Percentiles rank a stretch among this genome's conserved stretches.
These are phyloP conservation scores for Diaporthe vaccinii DNA, from an alignment of 2,329 filamentous ascomycete species.

Conservation along the genomic window DNA sequence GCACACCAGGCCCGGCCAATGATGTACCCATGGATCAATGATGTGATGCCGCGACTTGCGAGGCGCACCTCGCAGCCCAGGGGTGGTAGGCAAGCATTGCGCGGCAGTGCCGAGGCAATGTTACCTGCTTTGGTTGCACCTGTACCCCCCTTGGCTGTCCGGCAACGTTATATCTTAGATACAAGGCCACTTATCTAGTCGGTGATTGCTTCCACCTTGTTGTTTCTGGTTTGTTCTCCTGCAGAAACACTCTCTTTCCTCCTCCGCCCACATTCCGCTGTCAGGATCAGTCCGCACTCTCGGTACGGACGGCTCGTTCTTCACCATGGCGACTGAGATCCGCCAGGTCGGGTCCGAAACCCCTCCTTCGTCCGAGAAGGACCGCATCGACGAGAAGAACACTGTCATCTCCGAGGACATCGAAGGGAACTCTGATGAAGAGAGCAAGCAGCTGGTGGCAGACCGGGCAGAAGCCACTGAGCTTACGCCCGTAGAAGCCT, in stretches of 20 bases:
- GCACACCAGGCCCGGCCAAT: slow-evolving; percentile 12
- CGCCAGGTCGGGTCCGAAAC: slow-evolving; percentile 24
- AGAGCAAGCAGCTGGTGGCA: slow-evolving; percentile 36
- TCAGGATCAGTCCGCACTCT: neutral
- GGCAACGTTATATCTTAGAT: neutral
- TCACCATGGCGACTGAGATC: slow-evolving; percentile 39
- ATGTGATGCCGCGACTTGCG: slow-evolving; percentile 15
- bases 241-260: neutral
- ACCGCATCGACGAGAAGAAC: slow-evolving; percentile 34
- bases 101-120: slow-evolving; percentile 21
- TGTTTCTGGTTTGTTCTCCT: neutral
- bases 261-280: neutral
- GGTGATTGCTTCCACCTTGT: neutral
- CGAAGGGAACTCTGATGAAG: slow-evolving; percentile 36
- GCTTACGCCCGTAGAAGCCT: slow-evolving; percentile 52
- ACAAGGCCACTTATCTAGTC: neutral
- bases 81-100: slow-evolving; percentile 12
- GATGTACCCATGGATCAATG: slow-evolving; percentile 17
- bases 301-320: neutral
- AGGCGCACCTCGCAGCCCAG: neutral
- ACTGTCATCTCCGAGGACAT: slow-evolving; percentile 33
- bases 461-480: slow-evolving; percentile 48
- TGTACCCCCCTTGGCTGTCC: neutral
- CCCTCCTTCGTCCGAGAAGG: neutral
- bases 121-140: neutral